Percentiles rank a stretch among this genome's conserved stretches.
These are phyloP conservation scores for Pichia sp. DNA, from an alignment of 1,139 yeast species.

Conservation along the genomic window DNA sequence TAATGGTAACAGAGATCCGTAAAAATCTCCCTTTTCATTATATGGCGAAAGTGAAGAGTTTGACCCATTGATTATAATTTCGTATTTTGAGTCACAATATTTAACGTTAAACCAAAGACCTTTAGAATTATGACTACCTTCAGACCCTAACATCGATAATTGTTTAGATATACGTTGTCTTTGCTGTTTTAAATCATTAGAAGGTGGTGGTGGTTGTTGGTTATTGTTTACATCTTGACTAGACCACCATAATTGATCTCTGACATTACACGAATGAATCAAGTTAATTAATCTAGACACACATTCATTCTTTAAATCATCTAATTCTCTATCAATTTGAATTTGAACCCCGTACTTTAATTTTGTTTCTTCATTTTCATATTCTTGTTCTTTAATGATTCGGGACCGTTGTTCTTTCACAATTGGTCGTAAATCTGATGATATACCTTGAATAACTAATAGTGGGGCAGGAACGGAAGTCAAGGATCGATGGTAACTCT, in stretches of 20 bases:
- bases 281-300: slow-evolving; percentile 27
- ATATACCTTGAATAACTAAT: slow-evolving; percentile 33
- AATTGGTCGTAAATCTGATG: slow-evolving; percentile 13
- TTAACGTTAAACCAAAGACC: slow-evolving; percentile 24
- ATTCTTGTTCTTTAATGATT: slow-evolving; percentile 3
- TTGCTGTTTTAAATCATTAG: neutral
- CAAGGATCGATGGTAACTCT: slow-evolving; percentile 28
- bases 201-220: slow-evolving; percentile 5
- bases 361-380: neutral
- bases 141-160: slow-evolving; percentile 11
- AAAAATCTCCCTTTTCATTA: slow-evolving; percentile 31
- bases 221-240: slow-evolving; percentile 18
- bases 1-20: slow-evolving; percentile 37
- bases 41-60: slow-evolving; percentile 35
- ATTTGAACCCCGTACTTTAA: slow-evolving; percentile 13
- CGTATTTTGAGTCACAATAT: slow-evolving; percentile 25
- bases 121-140: slow-evolving; percentile 9
- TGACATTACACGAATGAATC: slow-evolving; percentile 26
- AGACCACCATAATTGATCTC: slow-evolving; percentile 29
- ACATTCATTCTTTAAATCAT: slow-evolving; percentile 22
- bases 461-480: slow-evolving; percentile 31
- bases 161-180: neutral
- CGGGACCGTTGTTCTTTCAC: slow-evolving; percentile 7
- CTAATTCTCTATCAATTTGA: slow-evolving; percentile 24
- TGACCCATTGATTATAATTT: slow-evolving; percentile 11